Percentiles rank a stretch among this genome's conserved stretches.
phyloP scores from a whole-genome alignment of 768 basidiomycete species.

The Phaeotremella skinneri region DNA sequence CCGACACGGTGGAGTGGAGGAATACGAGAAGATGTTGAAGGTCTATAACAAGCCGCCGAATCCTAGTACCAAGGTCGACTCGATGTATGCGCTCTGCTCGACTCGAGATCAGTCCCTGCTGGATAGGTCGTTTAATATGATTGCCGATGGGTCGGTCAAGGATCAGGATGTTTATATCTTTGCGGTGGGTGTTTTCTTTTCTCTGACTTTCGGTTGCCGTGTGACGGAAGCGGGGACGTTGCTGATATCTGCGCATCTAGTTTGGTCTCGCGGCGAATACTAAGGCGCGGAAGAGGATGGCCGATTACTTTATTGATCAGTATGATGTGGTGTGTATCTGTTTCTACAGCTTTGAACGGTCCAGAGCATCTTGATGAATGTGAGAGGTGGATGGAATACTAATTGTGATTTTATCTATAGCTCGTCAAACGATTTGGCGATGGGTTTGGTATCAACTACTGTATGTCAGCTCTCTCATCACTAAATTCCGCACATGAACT shows the following conservation, averaged over 20 bases:
- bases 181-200: conserved; percentile 31
- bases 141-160: conserved; percentile 55
- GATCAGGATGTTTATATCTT: conserved; percentile 52
- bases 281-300: conserved; percentile 59
- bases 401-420: conserved; percentile 6
- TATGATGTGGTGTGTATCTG: conserved; percentile 61
- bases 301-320: conserved; percentile 66
- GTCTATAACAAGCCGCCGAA: conserved; percentile 72
- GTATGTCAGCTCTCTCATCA: conserved; percentile 9
- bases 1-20: conserved; percentile 66
- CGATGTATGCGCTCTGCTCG: conserved; percentile 65
- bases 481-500: too few relatives aligned
- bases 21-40: conserved; percentile 69
- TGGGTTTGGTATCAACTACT: conserved; percentile 54
- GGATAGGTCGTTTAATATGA: conserved; percentile 63
- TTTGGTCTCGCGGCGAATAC: conserved; percentile 61
- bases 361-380: too few relatives aligned
- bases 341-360: too few relatives aligned
- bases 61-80: conserved; percentile 63
- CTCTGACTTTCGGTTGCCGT: conserved; percentile 56
- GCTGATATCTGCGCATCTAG: conserved; percentile 38
- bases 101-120: conserved; percentile 61
- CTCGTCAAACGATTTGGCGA: conserved; percentile 66
- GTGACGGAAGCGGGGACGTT: not conserved
- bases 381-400: not conserved